A percentile compares a stretch with the other conserved stretches of the same genome.
Evolutionary conservation across 2,329 filamentous ascomycete genomes (phyloP).

Genomic region (Pyrenophora tritici-repentis): DNA sequence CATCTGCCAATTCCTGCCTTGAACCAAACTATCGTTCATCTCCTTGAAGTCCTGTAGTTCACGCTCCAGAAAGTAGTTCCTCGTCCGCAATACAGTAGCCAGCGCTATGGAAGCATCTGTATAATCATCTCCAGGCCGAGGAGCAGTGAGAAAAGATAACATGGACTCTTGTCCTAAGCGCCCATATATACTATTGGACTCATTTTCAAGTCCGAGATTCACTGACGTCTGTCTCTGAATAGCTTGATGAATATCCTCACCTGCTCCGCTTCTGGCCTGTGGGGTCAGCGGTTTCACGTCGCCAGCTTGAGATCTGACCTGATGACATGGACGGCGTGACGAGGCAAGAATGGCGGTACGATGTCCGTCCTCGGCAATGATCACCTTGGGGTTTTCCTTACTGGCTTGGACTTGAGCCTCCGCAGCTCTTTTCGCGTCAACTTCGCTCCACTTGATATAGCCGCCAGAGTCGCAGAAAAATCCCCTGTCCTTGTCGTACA

Average conservation of each 20-base stretch:
- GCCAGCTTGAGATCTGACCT: too few relatives aligned
- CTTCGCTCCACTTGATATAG: constrained; percentile 8
- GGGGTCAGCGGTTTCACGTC: too few relatives aligned
- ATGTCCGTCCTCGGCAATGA: not conserved
- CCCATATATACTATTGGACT: not conserved
- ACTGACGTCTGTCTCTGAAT: not conserved
- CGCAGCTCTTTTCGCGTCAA: not conserved
- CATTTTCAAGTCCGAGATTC: not conserved
- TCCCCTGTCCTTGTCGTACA: constrained; percentile 7
- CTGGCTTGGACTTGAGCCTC: not conserved
- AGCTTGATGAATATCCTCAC: too few relatives aligned
- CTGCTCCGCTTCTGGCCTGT: too few relatives aligned
- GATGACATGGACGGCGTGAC: too few relatives aligned
- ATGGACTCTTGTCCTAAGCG: too few relatives aligned
- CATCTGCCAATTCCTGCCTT: constrained; percentile 14
- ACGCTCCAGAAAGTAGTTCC: constrained; percentile 12
- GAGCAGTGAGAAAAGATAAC: too few relatives aligned
- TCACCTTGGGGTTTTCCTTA: not conserved
- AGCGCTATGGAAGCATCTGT: constrained; percentile 6
- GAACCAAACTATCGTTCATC: constrained; percentile 2
- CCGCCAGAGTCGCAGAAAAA: constrained; percentile 6
- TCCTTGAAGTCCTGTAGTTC: constrained; percentile 7
- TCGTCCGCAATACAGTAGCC: constrained; percentile 1
- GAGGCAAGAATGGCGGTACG: too few relatives aligned
- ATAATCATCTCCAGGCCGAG: not conserved